phyloP scores from a whole-genome alignment of 2,329 filamentous ascomycete genomes.

The Diaporthe amygdali region DNA sequence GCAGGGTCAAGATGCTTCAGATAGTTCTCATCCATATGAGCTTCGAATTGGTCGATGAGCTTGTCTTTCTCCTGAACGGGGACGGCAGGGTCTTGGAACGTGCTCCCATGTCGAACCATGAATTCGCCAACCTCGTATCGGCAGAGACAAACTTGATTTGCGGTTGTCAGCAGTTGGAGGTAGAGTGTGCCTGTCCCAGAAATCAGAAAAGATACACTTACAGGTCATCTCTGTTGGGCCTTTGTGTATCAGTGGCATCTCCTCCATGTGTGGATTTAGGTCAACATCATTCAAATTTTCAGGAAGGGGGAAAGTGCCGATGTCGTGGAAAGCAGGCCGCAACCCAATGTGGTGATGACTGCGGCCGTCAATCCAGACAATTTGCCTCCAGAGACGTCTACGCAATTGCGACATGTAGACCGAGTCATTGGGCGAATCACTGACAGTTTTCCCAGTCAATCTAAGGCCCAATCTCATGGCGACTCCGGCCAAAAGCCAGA shows the following conservation, averaged over 20 bases:
- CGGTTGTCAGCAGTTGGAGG: not conserved
- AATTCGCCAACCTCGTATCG: slow-evolving; percentile 47
- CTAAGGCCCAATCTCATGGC: slow-evolving; percentile 23
- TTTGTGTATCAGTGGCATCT: slow-evolving; percentile 38
- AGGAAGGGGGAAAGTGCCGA: slow-evolving; percentile 21
- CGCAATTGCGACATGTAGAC: slow-evolving; percentile 42
- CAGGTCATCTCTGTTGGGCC: slow-evolving; percentile 45
- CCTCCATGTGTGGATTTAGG: slow-evolving; percentile 35
- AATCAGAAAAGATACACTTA: not conserved
- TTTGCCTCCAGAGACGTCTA: slow-evolving; percentile 36
- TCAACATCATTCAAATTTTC: slow-evolving; percentile 33
- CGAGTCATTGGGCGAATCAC: not conserved
- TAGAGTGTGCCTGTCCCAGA: too few relatives aligned
- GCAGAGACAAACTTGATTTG: slow-evolving; percentile 39
- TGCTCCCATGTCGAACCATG: slow-evolving; percentile 41
- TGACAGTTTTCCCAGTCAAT: slow-evolving; percentile 9
- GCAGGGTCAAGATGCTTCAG: slow-evolving; percentile 37
- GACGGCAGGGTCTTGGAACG: slow-evolving; percentile 45
- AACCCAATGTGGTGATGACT: slow-evolving; percentile 25
- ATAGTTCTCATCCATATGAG: slow-evolving; percentile 35
- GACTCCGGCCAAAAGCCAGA: slow-evolving; percentile 26
- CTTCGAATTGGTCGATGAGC: slow-evolving; percentile 33
- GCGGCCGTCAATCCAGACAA: slow-evolving; percentile 26
- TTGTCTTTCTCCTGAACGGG: slow-evolving; percentile 30
- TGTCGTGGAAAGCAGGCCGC: slow-evolving; percentile 36